Percentiles rank a stretch among this genome's conserved stretches.
These are phyloP conservation scores for Leptomonas pyrrhocoris DNA, from an alignment of 208 protist species.

Conservation along the genomic window DNA sequence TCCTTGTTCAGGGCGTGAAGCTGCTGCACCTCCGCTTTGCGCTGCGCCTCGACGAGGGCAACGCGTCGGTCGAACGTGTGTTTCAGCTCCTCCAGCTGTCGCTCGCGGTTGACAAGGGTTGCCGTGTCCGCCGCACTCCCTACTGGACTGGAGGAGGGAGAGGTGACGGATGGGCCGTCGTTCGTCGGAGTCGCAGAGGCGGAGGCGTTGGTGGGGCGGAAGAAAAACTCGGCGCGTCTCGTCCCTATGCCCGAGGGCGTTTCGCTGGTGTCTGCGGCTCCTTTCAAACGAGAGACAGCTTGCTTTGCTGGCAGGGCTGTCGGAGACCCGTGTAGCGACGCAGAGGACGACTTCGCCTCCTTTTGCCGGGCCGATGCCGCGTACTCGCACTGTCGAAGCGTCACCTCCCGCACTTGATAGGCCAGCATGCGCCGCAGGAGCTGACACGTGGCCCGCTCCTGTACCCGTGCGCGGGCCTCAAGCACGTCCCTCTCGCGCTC, in stretches of 20 bases:
- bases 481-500: slow-evolving; percentile 14
- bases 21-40: slow-evolving; percentile 52
- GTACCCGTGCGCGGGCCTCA: slow-evolving; percentile 25
- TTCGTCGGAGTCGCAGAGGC: not conserved
- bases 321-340: not conserved
- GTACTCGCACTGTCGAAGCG: slow-evolving; percentile 22
- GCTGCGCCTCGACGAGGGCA: slow-evolving; percentile 45
- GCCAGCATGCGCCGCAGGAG: slow-evolving; percentile 32
- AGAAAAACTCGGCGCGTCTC: not conserved
- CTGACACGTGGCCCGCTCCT: slow-evolving; percentile 32
- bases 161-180: not conserved
- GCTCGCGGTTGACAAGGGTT: slow-evolving; percentile 32
- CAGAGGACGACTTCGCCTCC: not conserved
- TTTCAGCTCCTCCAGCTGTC: slow-evolving; percentile 46
- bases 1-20: slow-evolving; percentile 63
- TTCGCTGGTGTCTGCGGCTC: not conserved
- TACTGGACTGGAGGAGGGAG: not conserved
- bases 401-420: slow-evolving; percentile 28
- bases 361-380: not conserved
- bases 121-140: slow-evolving; percentile 11
- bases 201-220: not conserved
- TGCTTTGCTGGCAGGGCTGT: not conserved
- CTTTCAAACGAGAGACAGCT: not conserved
- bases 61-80: slow-evolving; percentile 50
- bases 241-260: not conserved